Base-by-base conservation (phyloP, 2,329 filamentous ascomycete species). In the Calonectria leucothoes region DNA sequence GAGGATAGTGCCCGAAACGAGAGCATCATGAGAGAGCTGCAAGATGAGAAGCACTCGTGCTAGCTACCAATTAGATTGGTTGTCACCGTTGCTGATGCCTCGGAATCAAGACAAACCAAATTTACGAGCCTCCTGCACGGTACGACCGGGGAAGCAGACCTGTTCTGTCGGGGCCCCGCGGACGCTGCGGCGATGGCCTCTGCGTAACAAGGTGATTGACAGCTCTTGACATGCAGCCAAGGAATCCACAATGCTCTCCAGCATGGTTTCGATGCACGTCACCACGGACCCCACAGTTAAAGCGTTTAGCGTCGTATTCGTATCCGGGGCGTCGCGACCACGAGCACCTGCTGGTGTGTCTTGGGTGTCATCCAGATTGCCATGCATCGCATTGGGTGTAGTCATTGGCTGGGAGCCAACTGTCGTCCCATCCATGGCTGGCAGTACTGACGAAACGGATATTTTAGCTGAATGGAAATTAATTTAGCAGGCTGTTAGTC, bases 1-100 rank as follows among this genome's bases (percentile, higher is more conserved):
- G 25, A 92, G 85, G 3, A 91, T 78, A 11, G 84, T 87, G 1
- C 89, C 90, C 0, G 88, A 86, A 0, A 89, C 83, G 1, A 93
- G 83, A 4, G 91, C 90, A 77, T 91, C 88, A 74, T 92, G 91
- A 0, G 89, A 88, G 2, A 92, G 77, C 76, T 92, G 89, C 14
- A 94, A 84, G 59, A 93, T 89, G 11, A 89, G 86, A 35, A 93
- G 83, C 8, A 93, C 78, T 6, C 89, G 88, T 42, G 89, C 91
- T 93, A 65, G 5, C 31, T 27, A 75, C 64, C 31, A 31, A 45
- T 52, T 29, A 31, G 25, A 10, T 52, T 10, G 25, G 7, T 52
- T 10, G 29, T 3, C n/a, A 20, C 31, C 1, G 65, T 17, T 25
- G 2, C 10, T 45, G 20, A 39, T 33, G 17, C 25, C 31, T n/a